Percentiles rank a stretch among this genome's conserved stretches.
These are phyloP conservation scores for Mortierella polycephala DNA, from an alignment of 371 early-diverging fungal species.

Conservation along the genomic window DNA sequence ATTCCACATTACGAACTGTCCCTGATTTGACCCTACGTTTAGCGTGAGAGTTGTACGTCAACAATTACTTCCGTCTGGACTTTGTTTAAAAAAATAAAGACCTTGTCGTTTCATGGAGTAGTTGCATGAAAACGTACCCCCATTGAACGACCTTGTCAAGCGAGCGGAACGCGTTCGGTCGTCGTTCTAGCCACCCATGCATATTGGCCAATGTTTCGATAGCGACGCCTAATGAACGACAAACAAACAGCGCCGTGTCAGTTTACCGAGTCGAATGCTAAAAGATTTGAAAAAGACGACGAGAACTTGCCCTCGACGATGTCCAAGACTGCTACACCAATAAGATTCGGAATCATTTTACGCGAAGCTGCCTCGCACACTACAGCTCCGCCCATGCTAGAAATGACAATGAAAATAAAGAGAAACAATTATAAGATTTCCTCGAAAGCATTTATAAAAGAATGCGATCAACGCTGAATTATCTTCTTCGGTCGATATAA, in stretches of 20 bases:
- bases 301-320: constrained; percentile 85
- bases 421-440: background rate
- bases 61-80: background rate
- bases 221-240: constrained; percentile 37
- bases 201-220: constrained; percentile 50
- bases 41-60: background rate
- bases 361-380: constrained; percentile 78
- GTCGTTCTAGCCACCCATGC: constrained; percentile 45
- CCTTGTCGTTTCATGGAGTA: too few relatives aligned
- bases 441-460: background rate
- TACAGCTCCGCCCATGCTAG: constrained; percentile 92
- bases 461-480: background rate
- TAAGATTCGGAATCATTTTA: constrained; percentile 63
- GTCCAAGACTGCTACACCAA: constrained; percentile 86
- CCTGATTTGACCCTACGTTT: constrained; percentile 64
- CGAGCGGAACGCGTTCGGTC: constrained; percentile 39
- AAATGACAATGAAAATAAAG: too few relatives aligned
- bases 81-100: background rate
- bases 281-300: background rate
- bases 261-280: too few relatives aligned
- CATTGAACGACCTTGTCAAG: constrained; percentile 46
- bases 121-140: constrained; percentile 15
- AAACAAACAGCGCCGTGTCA: background rate
- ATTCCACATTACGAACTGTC: constrained; percentile 72
- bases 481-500: background rate